Percentiles rank a stretch among this genome's conserved stretches.
Evolutionary conservation across 768 basidiomycete genomes (phyloP).

Genomic region (Tephrocybe rancida): DNA sequence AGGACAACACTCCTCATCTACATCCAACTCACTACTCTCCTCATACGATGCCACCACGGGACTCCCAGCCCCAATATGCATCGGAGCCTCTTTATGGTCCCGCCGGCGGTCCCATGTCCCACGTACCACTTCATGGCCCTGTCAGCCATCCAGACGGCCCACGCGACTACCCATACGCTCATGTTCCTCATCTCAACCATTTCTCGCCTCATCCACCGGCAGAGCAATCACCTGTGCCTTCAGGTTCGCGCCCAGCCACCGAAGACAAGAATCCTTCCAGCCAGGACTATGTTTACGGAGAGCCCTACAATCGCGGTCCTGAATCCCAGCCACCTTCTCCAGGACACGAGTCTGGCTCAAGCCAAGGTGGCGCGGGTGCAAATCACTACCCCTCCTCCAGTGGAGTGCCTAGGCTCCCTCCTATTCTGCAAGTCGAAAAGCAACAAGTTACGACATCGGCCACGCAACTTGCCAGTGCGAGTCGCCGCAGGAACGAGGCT

Average conservation of each 20-base stretch:
- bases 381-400: conserved; percentile 58
- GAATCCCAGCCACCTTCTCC: conserved; percentile 37
- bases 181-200: conserved; percentile 38
- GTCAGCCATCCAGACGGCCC: conserved; percentile 46
- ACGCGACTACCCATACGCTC: conserved; percentile 43
- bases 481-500: conserved; percentile 86
- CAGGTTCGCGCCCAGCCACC: conserved; percentile 20
- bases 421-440: conserved; percentile 89
- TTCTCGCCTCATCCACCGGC: conserved; percentile 33
- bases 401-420: conserved; percentile 65
- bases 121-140: conserved; percentile 44
- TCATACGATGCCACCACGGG: conserved; percentile 39
- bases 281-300: conserved; percentile 49
- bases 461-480: conserved; percentile 90
- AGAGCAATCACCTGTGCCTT: conserved; percentile 26
- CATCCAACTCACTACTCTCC: conserved; percentile 24
- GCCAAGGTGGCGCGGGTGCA: conserved; percentile 45
- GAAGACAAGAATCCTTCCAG: conserved; percentile 34
- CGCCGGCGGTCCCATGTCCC: conserved; percentile 40
- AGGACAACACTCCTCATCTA: conserved; percentile 18
- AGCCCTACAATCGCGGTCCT: conserved; percentile 54
- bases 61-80: conserved; percentile 29
- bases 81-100: conserved; percentile 40
- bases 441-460: conserved; percentile 95
- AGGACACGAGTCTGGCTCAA: conserved; percentile 28